These are phyloP conservation scores for Flaveria trinervia DNA, from an alignment of 129 eudicot genomes.

Conservation along the genomic window DNA sequence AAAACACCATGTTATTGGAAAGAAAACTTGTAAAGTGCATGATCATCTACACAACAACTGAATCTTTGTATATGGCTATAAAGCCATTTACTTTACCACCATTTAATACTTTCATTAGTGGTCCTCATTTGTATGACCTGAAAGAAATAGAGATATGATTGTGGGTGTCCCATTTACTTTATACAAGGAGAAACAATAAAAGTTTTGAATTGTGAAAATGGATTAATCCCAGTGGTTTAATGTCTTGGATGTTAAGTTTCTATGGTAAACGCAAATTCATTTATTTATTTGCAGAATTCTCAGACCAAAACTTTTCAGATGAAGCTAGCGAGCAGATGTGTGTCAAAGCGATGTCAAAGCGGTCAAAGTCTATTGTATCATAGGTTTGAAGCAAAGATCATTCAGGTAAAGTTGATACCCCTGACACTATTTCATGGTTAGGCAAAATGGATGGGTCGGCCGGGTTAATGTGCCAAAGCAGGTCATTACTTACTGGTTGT, in stretches of 20 bases:
- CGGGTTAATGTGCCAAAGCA: background rate
- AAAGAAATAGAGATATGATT: slow-evolving; percentile 3
- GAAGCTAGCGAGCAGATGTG: slow-evolving; percentile 34
- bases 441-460: background rate
- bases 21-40: background rate
- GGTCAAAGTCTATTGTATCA: slow-evolving; percentile 37
- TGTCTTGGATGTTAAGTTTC: background rate
- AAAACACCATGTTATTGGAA: background rate
- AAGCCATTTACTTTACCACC: background rate
- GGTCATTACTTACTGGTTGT: background rate
- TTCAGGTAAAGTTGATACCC: slow-evolving; percentile 21
- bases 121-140: slow-evolving; percentile 8
- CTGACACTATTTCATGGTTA: background rate
- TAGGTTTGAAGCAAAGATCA: slow-evolving; percentile 29
- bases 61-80: background rate
- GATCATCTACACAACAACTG: background rate
- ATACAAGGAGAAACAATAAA: background rate
- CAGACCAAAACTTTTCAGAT: slow-evolving; percentile 64
- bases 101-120: background rate
- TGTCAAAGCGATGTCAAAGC: slow-evolving; percentile 29
- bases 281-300: slow-evolving; percentile 46
- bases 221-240: background rate
- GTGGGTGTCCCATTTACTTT: slow-evolving; percentile 3
- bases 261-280: background rate
- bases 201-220: background rate